Conservation (phyloP, 2,329 filamentous ascomycete genomes). For the Sphaerostilbella broomeana region DNA sequence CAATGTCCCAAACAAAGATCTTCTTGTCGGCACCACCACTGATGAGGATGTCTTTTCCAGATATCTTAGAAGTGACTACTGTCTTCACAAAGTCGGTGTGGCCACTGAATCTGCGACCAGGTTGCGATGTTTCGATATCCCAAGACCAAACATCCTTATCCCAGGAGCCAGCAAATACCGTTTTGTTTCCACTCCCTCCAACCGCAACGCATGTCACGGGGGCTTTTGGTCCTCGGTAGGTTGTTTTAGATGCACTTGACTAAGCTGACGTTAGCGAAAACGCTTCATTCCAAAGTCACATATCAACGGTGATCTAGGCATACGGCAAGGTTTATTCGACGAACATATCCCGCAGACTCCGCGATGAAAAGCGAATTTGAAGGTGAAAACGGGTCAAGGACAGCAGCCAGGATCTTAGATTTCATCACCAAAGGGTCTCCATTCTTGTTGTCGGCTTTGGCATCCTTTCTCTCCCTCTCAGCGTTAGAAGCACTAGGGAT, state of each 20-base stretch:
- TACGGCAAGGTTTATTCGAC: constrained; percentile 70
- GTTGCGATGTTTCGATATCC: constrained; percentile 53
- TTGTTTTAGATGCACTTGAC: constrained; percentile 27
- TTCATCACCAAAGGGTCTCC: constrained; percentile 74
- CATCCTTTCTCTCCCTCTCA: constrained; percentile 48
- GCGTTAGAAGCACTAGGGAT: constrained; percentile 9
- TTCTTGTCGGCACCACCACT: constrained; percentile 74
- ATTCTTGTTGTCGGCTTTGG: constrained; percentile 67
- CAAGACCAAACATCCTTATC: constrained; percentile 89
- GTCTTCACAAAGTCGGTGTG: constrained; percentile 91
- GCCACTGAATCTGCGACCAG: constrained; percentile 58
- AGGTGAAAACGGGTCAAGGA: constrained; percentile 57
- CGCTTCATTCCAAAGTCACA: neutral
- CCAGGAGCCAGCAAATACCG: constrained; percentile 85
- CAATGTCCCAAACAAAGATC: constrained; percentile 76
- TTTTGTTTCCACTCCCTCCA: constrained; percentile 48
- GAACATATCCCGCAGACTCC: constrained; percentile 77
- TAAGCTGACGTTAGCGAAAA: constrained; percentile 13
- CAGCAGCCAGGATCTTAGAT: constrained; percentile 77
- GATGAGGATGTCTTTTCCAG: constrained; percentile 57
- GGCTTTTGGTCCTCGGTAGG: constrained; percentile 68
- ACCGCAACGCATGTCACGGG: constrained; percentile 74
- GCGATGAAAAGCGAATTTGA: constrained; percentile 64
- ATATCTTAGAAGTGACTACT: constrained; percentile 56
- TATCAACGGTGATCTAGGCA: constrained; percentile 7